These are phyloP conservation scores for Margaritispora aquatica DNA, from an alignment of 495 filamentous ascomycete species.

Conservation along the genomic window DNA sequence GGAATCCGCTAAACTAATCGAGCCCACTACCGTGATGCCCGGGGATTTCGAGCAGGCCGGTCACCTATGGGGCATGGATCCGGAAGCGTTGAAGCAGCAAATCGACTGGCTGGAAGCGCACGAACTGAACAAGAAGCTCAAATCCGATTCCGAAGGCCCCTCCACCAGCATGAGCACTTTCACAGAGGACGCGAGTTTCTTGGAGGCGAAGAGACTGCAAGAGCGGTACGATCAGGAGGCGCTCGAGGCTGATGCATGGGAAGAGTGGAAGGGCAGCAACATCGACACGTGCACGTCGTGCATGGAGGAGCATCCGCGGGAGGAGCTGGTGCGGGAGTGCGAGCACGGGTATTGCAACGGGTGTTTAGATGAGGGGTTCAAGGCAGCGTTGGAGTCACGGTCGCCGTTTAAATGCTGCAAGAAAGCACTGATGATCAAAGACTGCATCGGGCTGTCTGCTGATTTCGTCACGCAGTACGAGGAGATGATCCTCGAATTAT, in stretches of 20 bases:
- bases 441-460: neutral
- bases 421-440: neutral
- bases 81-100: too few relatives aligned
- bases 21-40: too few relatives aligned
- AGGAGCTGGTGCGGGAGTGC: neutral
- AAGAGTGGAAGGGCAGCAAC: constrained; percentile 1
- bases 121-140: too few relatives aligned
- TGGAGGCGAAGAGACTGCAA: neutral
- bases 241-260: neutral
- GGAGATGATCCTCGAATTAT: constrained; percentile 2
- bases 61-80: too few relatives aligned
- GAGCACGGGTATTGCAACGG: constrained; percentile 1
- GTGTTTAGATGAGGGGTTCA: constrained; percentile 2
- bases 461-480: neutral
- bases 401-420: constrained; percentile 5
- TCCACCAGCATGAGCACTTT: too few relatives aligned
- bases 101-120: too few relatives aligned
- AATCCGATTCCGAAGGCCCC: too few relatives aligned
- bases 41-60: too few relatives aligned
- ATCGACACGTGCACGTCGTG: neutral
- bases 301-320: neutral
- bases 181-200: neutral
- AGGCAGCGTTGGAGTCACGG: neutral
- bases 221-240: neutral
- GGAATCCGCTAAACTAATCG: too few relatives aligned